Conservation (phyloP, 805 yeast species). For the Citeromyces nyonsensis region DNA sequence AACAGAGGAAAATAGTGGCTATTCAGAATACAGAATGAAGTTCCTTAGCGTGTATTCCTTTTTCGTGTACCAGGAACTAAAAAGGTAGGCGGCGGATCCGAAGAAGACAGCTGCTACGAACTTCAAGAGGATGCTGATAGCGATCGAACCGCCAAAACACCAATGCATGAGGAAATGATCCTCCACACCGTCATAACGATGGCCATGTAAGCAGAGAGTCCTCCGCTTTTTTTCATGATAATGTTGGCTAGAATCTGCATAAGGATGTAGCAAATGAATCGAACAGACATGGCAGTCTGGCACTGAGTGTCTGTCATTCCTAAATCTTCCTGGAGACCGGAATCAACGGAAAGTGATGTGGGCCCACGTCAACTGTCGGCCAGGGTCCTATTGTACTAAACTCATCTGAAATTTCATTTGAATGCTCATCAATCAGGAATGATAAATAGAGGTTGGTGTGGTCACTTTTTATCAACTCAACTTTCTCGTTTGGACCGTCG, state of each 20-base stretch:
- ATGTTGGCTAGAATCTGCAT: constrained; percentile 1
- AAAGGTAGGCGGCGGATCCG: constrained; percentile 1
- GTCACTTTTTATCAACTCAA: too few relatives aligned
- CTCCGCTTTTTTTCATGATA: not conserved
- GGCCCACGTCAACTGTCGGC: too few relatives aligned
- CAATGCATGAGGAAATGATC: constrained; percentile 25
- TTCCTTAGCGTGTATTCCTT: constrained; percentile 1
- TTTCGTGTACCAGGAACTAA: constrained; percentile 2
- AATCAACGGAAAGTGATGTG: too few relatives aligned
- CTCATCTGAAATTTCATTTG: too few relatives aligned
- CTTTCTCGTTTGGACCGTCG: too few relatives aligned
- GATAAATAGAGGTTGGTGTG: too few relatives aligned
- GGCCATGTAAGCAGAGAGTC: constrained; percentile 1
- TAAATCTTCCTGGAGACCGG: too few relatives aligned
- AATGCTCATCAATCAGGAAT: too few relatives aligned
- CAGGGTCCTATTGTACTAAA: too few relatives aligned
- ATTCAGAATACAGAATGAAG: constrained; percentile 1
- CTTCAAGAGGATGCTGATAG: constrained; percentile 34
- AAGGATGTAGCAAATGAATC: not conserved
- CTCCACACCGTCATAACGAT: constrained; percentile 25
- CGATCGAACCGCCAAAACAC: constrained; percentile 29
- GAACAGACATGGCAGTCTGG: constrained; percentile 1
- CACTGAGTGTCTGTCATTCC: too few relatives aligned
- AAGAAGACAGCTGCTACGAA: constrained; percentile 21
- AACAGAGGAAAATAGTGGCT: too few relatives aligned